phyloP scores from a whole-genome alignment of 305 asterid genomes.

The Fraxinus latifolia region DNA sequence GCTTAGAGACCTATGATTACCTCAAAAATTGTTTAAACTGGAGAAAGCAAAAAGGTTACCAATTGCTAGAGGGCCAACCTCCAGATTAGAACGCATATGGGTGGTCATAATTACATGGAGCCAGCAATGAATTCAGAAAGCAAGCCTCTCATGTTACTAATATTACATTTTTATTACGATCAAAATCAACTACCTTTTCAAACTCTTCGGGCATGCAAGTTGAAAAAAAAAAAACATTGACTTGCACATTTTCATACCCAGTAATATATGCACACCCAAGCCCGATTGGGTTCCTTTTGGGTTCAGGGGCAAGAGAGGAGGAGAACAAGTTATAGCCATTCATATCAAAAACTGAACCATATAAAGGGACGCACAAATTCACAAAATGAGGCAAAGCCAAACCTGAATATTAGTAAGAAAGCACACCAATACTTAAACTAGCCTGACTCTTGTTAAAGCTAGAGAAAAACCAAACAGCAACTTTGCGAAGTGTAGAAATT shows the following conservation, averaged over 20 bases:
- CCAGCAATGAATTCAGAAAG: neutral
- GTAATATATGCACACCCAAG: neutral
- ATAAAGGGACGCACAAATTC: neutral
- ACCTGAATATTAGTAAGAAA: neutral
- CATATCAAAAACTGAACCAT: neutral
- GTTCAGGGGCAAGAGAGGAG: neutral
- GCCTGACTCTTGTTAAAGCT: neutral
- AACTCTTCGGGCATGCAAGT: neutral
- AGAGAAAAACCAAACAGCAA: neutral
- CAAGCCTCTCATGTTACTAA: neutral
- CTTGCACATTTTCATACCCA: neutral
- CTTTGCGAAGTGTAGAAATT: neutral
- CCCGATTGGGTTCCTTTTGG: neutral
- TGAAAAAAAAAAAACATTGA: neutral
- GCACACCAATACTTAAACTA: neutral
- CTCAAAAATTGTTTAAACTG: neutral
- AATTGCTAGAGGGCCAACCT: neutral
- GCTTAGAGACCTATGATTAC: neutral
- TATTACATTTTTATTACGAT: neutral
- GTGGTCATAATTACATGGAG: neutral
- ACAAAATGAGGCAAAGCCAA: neutral
- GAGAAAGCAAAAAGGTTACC: neutral
- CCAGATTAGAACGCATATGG: neutral
- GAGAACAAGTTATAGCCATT: neutral
- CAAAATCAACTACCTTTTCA: neutral